Evolutionary conservation across 768 basidiomycete species (phyloP), one percentile per base, ranked within the genome.

Genomic region (Russula vinacea): DNA sequence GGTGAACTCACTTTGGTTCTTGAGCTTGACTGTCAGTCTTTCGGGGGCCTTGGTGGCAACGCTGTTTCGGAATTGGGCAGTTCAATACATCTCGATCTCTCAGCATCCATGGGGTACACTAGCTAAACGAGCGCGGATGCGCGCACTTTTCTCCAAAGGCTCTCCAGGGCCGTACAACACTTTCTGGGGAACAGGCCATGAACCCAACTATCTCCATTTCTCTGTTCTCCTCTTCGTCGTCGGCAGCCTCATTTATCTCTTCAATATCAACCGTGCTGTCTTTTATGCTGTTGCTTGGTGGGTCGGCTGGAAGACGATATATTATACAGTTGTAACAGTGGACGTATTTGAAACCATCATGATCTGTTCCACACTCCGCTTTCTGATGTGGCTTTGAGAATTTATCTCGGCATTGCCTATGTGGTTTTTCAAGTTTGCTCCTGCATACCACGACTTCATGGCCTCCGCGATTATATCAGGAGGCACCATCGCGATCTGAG

Each of bases 1-100:
- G 57, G 51, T 53, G 37, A 64, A 64, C 32, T 32, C 52, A 2
- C 58, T 64, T n/a, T 59, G 57, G 58, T 54, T 58, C 22, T 44
- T 60, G 44, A 64, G 62, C 51, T 29, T 59, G 42, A 22, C 24
- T 8, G 33, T 47, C 14, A 54, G 35, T 5, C 37, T 64, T 17
- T 13, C 42, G n/a, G 24, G 58, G 16, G 62, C 58, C 7, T 2
- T 53, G 7, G 11, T 49, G 1, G 52, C 57, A 2, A 59, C 33
- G 11, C 32, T 49, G 19, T 9, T 54, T 29, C 50, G 42, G 4
- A 32, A 59, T 24, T 64, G 62, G 62, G 44, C 51, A 4, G 14
- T 17, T 19, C 62, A 42, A 13, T 60, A 64, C 11, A 11, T 60
- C 42, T 24, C 1, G 14, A 1, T 51, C 49, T 49, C 55, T 19